A percentile compares a stretch with the other conserved stretches of the same genome.
These are phyloP conservation scores for Cryptococcus floricola DNA, from an alignment of 1,284 basidiomycete genomes.

Conservation along the genomic window DNA sequence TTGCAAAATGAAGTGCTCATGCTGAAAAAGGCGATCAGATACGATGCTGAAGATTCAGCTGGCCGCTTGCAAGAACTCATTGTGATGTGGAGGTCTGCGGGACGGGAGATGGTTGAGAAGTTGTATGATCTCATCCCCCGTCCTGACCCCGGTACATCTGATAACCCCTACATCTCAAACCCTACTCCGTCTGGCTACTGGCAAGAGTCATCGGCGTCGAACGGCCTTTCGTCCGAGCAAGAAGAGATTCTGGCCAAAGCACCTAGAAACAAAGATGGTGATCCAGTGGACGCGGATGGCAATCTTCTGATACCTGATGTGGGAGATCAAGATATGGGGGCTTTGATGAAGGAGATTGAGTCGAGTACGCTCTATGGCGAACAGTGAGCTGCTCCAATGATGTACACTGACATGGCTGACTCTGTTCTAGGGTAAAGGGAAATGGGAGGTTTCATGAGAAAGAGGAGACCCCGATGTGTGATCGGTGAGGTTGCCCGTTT, in stretches of 20 bases:
- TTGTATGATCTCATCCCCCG: conserved; percentile 30
- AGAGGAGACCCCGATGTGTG: not conserved
- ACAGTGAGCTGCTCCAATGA: not conserved
- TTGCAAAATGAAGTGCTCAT: conserved; percentile 30
- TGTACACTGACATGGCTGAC: not conserved
- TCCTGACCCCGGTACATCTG: conserved; percentile 4
- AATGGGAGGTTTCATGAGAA: not conserved
- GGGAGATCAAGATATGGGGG: conserved; percentile 4
- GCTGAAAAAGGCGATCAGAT: conserved; percentile 31
- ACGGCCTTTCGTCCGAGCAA: conserved; percentile 12
- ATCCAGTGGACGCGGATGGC: conserved; percentile 31
- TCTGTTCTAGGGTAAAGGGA: not conserved
- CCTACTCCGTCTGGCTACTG: not conserved
- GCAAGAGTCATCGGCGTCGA: not conserved
- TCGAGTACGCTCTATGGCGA: not conserved
- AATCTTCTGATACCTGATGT: conserved; percentile 17
- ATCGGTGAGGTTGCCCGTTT: no score
- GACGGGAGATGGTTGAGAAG: conserved; percentile 38
- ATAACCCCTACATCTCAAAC: not conserved
- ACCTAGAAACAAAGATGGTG: conserved; percentile 22
- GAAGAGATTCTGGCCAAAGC: conserved; percentile 15
- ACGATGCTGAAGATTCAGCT: conserved; percentile 30
- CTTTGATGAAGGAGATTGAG: not conserved
- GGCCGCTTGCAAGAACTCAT: conserved; percentile 22
- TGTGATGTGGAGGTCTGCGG: conserved; percentile 37